Evolutionary conservation across 2,329 filamentous ascomycete genomes (phyloP).

Genomic region (Penicillium sp.): DNA sequence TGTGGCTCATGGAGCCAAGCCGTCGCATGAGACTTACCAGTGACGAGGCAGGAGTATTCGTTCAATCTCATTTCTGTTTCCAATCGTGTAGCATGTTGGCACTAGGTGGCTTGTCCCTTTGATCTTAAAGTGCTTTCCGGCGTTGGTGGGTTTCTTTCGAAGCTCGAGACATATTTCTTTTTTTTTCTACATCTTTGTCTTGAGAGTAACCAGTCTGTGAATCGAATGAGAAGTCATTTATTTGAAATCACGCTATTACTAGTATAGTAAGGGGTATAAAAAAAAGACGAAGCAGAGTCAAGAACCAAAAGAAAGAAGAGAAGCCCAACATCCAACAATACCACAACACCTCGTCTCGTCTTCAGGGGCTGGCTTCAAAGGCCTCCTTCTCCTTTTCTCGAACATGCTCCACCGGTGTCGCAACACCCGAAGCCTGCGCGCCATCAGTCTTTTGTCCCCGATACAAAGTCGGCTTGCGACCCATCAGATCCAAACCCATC

Average conservation of each 20-base stretch:
- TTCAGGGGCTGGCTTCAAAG: neutral
- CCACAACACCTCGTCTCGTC: neutral
- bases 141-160: too few relatives aligned
- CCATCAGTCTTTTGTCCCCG: slow-evolving; percentile 35
- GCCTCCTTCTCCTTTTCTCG: slow-evolving; percentile 26
- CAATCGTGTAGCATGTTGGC: neutral
- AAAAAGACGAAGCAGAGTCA: neutral
- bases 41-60: slow-evolving; percentile 3
- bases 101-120: neutral
- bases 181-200: neutral
- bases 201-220: neutral
- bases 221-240: neutral
- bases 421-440: slow-evolving; percentile 40
- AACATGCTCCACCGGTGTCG: slow-evolving; percentile 44
- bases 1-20: slow-evolving; percentile 9
- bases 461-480: slow-evolving; percentile 30
- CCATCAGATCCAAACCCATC: slow-evolving; percentile 56
- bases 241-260: neutral
- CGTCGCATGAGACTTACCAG: slow-evolving; percentile 20
- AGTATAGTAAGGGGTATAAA: slow-evolving; percentile 11
- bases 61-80: neutral
- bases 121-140: too few relatives aligned
- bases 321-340: too few relatives aligned
- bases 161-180: neutral
- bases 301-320: too few relatives aligned